Base-by-base conservation (phyloP, 306 rosid genomes). In the Vicia sativa region DNA sequence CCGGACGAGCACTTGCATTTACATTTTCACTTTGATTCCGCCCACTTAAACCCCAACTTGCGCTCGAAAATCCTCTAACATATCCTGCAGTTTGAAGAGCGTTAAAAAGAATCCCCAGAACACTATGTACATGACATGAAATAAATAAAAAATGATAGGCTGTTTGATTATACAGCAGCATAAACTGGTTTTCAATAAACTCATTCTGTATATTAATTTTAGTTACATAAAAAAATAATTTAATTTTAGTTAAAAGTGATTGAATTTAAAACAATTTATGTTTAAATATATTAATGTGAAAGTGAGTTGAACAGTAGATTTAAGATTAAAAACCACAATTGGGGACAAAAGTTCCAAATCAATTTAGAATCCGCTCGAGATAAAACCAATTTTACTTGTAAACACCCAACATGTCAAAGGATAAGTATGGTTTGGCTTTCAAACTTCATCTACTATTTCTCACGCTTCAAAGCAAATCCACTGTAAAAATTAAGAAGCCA, bases 31-130 rank as follows among this genome's bases (percentile, higher is more conserved):
- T 56, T 10, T 13, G 26, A 10, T 49, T 62, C 73, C 19, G 49
- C 60, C 60, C 42, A 13, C 15, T 42, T 55, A 19, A 21, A 29
- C 71, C 50, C 64, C 65, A n/a, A 54, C 39, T 31, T 13, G 57
- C 23, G 10, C 46, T 79, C 0, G 84, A 77, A 77, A 75, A 70
- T 60, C 69, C 76, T 65, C 77, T 78, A 67, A 68, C 72, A 19
- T 70, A 50, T 26, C 71, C 81, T 72, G 70, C 71, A 53, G 62
- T 70, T 65, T 69, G 74, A 66, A 54, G 57, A 59, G 66, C 58
- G 52, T 46, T 53, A 62, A 18, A 35, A 35, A 71, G 44, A 49
- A 15, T 64, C n/a, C 43, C 7, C 45, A 41, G 67, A 26, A 77
- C 52, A 72, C 45, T 65, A 41, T 23, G 23, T 11, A 39, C 59